Evolutionary conservation across 2,329 filamentous ascomycete genomes (phyloP).

Genomic region (Sclerotinia trifoliorum): DNA sequence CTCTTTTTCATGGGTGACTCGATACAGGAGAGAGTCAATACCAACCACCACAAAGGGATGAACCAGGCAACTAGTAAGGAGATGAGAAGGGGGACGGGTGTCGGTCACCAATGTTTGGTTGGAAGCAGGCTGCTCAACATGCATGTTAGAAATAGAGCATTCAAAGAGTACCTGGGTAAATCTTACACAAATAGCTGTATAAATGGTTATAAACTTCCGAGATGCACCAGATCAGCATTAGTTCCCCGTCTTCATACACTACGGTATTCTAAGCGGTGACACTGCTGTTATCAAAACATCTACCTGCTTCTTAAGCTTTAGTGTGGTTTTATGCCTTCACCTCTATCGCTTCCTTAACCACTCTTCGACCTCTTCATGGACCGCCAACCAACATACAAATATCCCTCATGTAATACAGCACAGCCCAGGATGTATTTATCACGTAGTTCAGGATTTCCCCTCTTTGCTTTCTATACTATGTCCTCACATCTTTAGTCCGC

Average conservation of each 20-base stretch:
- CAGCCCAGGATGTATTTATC: no score
- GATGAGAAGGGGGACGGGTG: neutral
- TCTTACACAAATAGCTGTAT: neutral
- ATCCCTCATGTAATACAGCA: constrained; percentile 15
- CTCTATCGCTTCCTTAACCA: neutral
- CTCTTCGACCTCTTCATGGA: neutral
- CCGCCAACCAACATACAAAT: neutral
- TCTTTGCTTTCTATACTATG: constrained; percentile 37
- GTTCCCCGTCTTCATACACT: neutral
- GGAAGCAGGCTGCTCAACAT: neutral
- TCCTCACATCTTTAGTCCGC: constrained; percentile 58
- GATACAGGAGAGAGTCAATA: neutral
- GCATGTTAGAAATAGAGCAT: neutral
- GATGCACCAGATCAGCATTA: neutral
- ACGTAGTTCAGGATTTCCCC: neutral
- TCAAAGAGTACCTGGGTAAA: neutral
- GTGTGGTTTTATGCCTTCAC: neutral
- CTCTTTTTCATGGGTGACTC: neutral
- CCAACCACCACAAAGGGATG: neutral
- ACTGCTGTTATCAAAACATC: neutral
- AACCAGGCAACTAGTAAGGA: neutral
- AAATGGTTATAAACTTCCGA: neutral
- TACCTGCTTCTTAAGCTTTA: neutral
- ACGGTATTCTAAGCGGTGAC: neutral
- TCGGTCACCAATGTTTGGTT: constrained; percentile 3